Conservation (phyloP, 768 basidiomycete genomes). For the Hydnomerulius pinastri region DNA sequence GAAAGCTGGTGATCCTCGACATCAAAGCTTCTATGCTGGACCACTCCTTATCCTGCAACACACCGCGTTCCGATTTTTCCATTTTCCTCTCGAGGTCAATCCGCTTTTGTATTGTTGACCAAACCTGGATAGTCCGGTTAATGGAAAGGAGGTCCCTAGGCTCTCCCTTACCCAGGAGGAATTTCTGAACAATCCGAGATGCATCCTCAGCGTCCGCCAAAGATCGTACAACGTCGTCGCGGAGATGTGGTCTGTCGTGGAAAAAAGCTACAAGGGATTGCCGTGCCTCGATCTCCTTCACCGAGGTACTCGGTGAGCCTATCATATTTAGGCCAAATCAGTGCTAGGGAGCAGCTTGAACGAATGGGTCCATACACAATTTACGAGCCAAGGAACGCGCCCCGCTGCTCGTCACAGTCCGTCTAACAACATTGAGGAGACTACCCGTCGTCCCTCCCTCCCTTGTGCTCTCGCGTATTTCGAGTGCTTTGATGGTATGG, state of each 20-base stretch:
- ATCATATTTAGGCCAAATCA: slow-evolving; percentile 15
- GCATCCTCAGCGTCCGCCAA: slow-evolving; percentile 68
- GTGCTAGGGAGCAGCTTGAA: slow-evolving; percentile 2
- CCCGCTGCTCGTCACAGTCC: slow-evolving; percentile 78
- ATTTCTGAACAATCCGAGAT: slow-evolving; percentile 75
- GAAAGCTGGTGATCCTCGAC: slow-evolving; percentile 51
- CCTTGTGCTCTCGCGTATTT: slow-evolving; percentile 72
- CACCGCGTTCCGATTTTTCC: slow-evolving; percentile 39
- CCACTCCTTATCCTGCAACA: slow-evolving; percentile 48
- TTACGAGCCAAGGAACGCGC: slow-evolving; percentile 73
- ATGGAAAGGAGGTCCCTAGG: slow-evolving; percentile 66
- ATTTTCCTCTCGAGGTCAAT: slow-evolving; percentile 58
- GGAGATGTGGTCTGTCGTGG: slow-evolving; percentile 57
- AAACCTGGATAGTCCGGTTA: slow-evolving; percentile 59
- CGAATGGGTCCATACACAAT: slow-evolving; percentile 61
- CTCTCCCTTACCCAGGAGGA: slow-evolving; percentile 69
- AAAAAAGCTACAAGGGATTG: slow-evolving; percentile 82
- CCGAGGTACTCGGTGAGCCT: slow-evolving; percentile 85
- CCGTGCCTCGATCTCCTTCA: slow-evolving; percentile 67
- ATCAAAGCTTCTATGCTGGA: slow-evolving; percentile 53
- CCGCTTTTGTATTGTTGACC: slow-evolving; percentile 53
- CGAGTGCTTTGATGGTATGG: slow-evolving; percentile 86
- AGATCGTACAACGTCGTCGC: slow-evolving; percentile 57
- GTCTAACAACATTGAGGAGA: slow-evolving; percentile 70
- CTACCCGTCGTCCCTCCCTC: slow-evolving; percentile 78